A percentile compares a stretch with the other conserved stretches of the same genome.
phyloP scores from a whole-genome alignment of 2,329 filamentous ascomycete species.

The Chaetomiaceae sp. region DNA sequence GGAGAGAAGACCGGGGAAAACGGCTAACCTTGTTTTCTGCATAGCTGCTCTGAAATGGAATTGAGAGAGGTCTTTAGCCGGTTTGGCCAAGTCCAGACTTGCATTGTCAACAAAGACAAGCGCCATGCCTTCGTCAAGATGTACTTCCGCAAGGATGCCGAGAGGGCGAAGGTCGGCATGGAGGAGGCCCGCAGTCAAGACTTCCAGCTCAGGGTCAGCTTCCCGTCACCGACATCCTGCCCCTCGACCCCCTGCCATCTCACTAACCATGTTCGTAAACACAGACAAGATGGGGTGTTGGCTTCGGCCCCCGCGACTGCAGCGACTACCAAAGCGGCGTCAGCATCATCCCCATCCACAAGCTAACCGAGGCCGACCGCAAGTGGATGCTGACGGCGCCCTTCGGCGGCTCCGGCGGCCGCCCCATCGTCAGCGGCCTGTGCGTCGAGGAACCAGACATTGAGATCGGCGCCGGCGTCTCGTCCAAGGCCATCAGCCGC shows the following conservation, averaged over 20 bases:
- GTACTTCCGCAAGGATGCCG: conserved; percentile 81
- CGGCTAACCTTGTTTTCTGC: neutral
- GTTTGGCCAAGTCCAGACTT: conserved; percentile 88
- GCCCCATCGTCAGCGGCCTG: conserved; percentile 72
- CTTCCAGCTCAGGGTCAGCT: conserved; percentile 65
- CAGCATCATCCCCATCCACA: conserved; percentile 87
- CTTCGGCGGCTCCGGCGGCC: conserved; percentile 86
- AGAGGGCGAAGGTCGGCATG: conserved; percentile 80
- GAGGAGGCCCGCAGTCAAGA: conserved; percentile 70
- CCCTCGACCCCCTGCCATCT: conserved; percentile 17
- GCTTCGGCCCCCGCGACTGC: conserved; percentile 94
- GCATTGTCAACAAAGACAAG: conserved; percentile 97
- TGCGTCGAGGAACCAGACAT: conserved; percentile 97
- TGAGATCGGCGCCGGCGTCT: conserved; percentile 95
- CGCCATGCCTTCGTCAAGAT: conserved; percentile 99
- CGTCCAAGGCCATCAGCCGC: conserved; percentile 76
- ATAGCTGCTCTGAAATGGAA: conserved; percentile 71
- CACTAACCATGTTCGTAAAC: conserved; percentile 32
- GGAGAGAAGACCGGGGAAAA: neutral
- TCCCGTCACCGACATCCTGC: neutral
- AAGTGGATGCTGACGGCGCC: conserved; percentile 97
- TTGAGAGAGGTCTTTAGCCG: conserved; percentile 74
- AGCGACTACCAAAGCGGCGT: conserved; percentile 91
- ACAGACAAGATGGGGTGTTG: conserved; percentile 89
- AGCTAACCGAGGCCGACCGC: conserved; percentile 90